Base-by-base conservation (phyloP, 2,329 filamentous ascomycete species). In the Aspergillus transmontanensis region DNA sequence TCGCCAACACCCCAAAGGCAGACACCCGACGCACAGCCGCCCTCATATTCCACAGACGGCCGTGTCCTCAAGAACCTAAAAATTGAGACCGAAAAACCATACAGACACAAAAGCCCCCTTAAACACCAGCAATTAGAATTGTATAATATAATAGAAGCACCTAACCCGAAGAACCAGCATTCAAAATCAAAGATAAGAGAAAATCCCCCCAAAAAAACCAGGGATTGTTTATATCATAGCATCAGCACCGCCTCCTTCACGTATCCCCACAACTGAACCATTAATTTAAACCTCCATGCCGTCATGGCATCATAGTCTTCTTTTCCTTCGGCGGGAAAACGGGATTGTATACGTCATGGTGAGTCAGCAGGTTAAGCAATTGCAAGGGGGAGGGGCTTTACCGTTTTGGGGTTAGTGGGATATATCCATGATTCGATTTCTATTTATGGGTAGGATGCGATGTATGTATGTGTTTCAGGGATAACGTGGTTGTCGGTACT, bases 311-410 rank as follows among this genome's bases (percentile, higher is more conserved):
- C 48, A 51, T 51, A 11, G 28, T 19, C 41, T 32, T 32, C 26
- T 59, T 48, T 12, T 54, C 26, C 26, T 28, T 28, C 26, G 26
- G 26, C 26, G 16, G 14, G 58, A 51, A 57, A 21, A 36, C 39
- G 39, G 28, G 11, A 6, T 11, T 10, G 48, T n/a, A 6, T 62
- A 64, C 62, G 62, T 64, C 62, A 64, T 64, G 62, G 56, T 62
- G 62, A 56, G 56, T 64, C 45, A 64, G 62, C 59, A 43, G 34
- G 6, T 43, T 51, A 51, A 34, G 48, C 28, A 51, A 51, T 32
- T 11, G 16, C n/a, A 21, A 6, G n/a, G 10, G n/a, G 9, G n/a
- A 23, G 28, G 48, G 2, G 16, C 28, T 32, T 32, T 11, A 5
- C 46, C 28, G 14, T 9, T 34, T 34, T 34, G 10, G 48, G 48